phyloP scores from a whole-genome alignment of 495 filamentous ascomycete genomes.

The Hypomontagnella monticulosa region DNA sequence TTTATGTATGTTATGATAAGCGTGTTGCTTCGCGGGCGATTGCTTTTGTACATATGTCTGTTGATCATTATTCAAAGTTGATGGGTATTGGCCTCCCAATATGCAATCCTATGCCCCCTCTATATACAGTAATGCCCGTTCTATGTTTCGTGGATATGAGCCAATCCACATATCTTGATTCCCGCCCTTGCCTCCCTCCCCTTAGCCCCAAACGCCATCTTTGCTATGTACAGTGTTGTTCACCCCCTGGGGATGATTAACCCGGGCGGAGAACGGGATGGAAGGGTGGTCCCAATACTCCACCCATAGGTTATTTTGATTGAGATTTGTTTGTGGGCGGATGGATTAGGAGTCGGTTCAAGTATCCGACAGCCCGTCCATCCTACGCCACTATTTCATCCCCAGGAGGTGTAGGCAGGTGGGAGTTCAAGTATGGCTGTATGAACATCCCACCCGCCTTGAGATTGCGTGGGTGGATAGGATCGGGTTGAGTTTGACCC shows the following conservation, averaged over 20 bases:
- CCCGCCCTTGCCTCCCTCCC: not conserved
- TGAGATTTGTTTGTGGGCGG: not conserved
- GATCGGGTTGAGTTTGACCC: not conserved
- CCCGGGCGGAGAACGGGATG: not conserved
- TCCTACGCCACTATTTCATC: not conserved
- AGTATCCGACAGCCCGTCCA: constrained; percentile 13
- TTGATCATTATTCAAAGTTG: too few species aligned
- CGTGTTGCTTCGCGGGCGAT: too few species aligned
- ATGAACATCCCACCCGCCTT: not conserved
- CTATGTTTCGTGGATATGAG: constrained; percentile 2
- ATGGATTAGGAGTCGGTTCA: not conserved
- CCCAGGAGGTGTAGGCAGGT: constrained; percentile 4
- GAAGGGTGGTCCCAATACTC: too few species aligned
- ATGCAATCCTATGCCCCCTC: not conserved
- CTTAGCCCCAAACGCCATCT: not conserved
- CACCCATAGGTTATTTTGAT: too few species aligned
- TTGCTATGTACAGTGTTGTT: not conserved
- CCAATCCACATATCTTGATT: constrained; percentile 9
- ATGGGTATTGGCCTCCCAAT: constrained; percentile 1
- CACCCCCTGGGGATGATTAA: constrained; percentile 8
- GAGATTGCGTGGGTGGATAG: not conserved
- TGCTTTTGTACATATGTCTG: too few species aligned
- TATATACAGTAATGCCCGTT: constrained; percentile 4
- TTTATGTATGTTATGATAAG: too few species aligned
- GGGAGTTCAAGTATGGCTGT: not conserved